Percentiles rank a stretch among this genome's conserved stretches.
phyloP scores from a whole-genome alignment of 148 eudicot species.

The Diospyros lotus region DNA sequence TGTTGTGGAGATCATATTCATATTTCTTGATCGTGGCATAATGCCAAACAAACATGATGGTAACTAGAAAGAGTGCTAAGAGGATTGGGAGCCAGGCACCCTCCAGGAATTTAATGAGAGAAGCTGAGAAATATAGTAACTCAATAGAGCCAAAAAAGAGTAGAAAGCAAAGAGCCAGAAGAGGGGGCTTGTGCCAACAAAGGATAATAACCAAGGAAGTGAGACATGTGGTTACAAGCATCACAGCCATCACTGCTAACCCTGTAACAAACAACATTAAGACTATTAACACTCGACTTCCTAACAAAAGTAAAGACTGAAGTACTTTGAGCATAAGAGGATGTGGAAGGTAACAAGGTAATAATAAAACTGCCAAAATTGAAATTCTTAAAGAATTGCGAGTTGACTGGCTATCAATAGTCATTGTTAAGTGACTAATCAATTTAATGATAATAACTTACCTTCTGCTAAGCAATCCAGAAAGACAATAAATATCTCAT shows the following conservation, averaged over 20 bases:
- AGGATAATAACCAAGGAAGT: conserved; percentile 80
- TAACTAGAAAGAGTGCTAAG: conserved; percentile 71
- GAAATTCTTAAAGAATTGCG: background rate
- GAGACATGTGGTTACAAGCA: conserved; percentile 93
- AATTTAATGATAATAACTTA: background rate
- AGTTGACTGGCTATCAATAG: background rate
- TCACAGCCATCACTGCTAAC: conserved; percentile 88
- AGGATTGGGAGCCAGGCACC: conserved; percentile 97
- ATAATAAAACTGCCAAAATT: background rate
- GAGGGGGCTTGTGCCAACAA: conserved; percentile 84
- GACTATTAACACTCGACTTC: too few species aligned
- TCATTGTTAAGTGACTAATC: background rate
- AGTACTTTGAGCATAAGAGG: background rate
- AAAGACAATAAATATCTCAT: too few species aligned
- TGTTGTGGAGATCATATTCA: conserved; percentile 89
- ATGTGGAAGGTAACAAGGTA: background rate
- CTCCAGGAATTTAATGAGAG: conserved; percentile 77
- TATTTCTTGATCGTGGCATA: conserved; percentile 80
- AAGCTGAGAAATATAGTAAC: conserved; percentile 85
- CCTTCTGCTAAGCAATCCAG: too few species aligned
- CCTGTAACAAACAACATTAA: conserved; percentile 43
- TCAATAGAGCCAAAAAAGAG: conserved; percentile 87
- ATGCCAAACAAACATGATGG: conserved; percentile 93
- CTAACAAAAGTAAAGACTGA: too few species aligned
- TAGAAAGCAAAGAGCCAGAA: conserved; percentile 65